Evolutionary conservation across 2,329 filamentous ascomycete species (phyloP).

Genomic region (Venturia carpophila): DNA sequence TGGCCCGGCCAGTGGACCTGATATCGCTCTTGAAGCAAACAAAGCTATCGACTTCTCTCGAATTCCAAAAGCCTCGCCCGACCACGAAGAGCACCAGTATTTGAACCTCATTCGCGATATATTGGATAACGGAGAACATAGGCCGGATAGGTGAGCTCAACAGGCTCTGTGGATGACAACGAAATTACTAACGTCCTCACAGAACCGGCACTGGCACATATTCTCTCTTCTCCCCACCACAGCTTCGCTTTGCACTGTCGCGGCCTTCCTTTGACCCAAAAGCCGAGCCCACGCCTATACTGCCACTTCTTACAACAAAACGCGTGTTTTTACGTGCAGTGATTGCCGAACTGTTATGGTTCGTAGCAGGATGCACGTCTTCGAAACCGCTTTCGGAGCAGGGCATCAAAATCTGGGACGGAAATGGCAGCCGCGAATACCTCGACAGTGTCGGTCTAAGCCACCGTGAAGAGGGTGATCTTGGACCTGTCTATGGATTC

Average conservation of each 20-base stretch:
- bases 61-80: conserved; percentile 7
- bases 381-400: conserved; percentile 66
- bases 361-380: conserved; percentile 76
- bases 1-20: conserved; percentile 25
- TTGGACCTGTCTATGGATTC: conserved; percentile 95
- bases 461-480: conserved; percentile 76
- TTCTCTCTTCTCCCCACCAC: conserved; percentile 78
- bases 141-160: conserved; percentile 66
- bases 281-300: conserved; percentile 49
- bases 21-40: conserved; percentile 21
- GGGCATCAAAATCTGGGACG: conserved; percentile 96
- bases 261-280: conserved; percentile 39
- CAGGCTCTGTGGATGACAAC: not conserved
- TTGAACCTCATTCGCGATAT: conserved; percentile 83
- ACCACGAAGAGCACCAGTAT: conserved; percentile 89
- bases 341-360: conserved; percentile 91
- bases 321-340: conserved; percentile 90
- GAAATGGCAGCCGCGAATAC: conserved; percentile 84
- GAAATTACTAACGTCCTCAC: conserved; percentile 14
- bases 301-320: conserved; percentile 94
- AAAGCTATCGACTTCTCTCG: conserved; percentile 1
- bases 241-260: conserved; percentile 79
- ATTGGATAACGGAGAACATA: conserved; percentile 72
- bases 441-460: conserved; percentile 77
- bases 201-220: conserved; percentile 90